phyloP scores from a whole-genome alignment of 148 eudicot species.

The Euryodendron excelsum region DNA sequence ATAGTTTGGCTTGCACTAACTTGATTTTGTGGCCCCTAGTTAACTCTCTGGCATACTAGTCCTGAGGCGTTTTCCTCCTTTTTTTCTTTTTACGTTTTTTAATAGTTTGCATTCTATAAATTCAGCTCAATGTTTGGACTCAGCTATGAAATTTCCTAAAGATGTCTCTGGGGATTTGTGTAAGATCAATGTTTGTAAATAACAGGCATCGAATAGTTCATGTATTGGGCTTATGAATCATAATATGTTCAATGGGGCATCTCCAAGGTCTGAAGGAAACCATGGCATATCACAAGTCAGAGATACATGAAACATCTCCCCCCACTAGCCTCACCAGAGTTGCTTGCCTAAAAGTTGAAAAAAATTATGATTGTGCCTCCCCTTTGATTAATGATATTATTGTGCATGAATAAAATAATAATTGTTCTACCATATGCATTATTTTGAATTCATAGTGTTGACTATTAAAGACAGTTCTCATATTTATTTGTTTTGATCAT shows the following conservation, averaged over 20 bases:
- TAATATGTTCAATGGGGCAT: no score
- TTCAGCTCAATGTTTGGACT: background rate
- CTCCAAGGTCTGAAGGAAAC: no score
- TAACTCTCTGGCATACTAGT: background rate
- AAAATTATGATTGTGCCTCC: background rate
- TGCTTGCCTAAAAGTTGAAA: background rate
- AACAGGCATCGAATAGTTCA: background rate
- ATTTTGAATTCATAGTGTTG: background rate
- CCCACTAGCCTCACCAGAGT: background rate
- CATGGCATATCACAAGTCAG: no score
- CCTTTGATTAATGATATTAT: background rate
- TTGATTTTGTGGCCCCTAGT: background rate
- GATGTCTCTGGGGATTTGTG: no score
- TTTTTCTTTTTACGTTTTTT: background rate
- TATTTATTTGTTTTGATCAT: slow-evolving; percentile 3
- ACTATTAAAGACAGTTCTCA: slow-evolving; percentile 1
- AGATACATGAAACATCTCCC: no score
- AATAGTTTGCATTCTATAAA: background rate
- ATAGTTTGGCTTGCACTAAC: background rate
- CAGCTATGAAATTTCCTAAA: no score
- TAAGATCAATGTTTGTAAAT: background rate
- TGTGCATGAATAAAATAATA: background rate
- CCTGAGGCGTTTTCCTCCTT: background rate
- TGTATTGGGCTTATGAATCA: background rate
- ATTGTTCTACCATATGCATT: no score